A percentile compares a stretch with the other conserved stretches of the same genome.
Conservation (phyloP, 192 early-diverging fungal species). For the Backusella circina region DNA sequence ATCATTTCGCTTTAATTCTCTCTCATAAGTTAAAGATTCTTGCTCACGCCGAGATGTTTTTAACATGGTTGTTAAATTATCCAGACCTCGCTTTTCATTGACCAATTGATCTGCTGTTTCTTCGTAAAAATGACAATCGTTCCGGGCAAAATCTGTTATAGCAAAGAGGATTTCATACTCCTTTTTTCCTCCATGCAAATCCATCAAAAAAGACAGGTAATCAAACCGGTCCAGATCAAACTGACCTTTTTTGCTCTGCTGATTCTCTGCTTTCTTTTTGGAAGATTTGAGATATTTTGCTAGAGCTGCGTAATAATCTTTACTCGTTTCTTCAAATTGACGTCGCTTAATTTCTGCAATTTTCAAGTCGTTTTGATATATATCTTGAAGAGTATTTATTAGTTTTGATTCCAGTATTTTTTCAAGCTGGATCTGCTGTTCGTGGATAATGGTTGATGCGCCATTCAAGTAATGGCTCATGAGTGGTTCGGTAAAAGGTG, state of each 20-base stretch:
- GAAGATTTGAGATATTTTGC: slow-evolving; percentile 48
- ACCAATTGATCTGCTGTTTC: slow-evolving; percentile 32
- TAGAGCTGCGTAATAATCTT: slow-evolving; percentile 35
- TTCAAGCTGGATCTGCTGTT: not conserved
- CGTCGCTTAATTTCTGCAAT: slow-evolving; percentile 50
- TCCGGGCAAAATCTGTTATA: slow-evolving; percentile 46
- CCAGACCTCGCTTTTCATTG: slow-evolving; percentile 36
- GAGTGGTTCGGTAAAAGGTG: slow-evolving; percentile 33
- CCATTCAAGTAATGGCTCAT: slow-evolving; percentile 21
- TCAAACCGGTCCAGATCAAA: slow-evolving; percentile 64
- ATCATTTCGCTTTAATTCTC: slow-evolving; percentile 42
- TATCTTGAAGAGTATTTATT: slow-evolving; percentile 43
- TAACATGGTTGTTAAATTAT: not conserved
- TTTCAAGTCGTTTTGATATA: slow-evolving; percentile 60
- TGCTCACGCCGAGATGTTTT: slow-evolving; percentile 31
- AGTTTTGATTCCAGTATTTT: slow-evolving; percentile 10
- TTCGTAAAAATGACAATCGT: slow-evolving; percentile 44
- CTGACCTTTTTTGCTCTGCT: slow-evolving; percentile 45
- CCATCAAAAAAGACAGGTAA: slow-evolving; percentile 48
- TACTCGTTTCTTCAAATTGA: slow-evolving; percentile 38
- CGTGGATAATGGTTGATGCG: not conserved
- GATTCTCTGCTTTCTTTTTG: slow-evolving; percentile 18
- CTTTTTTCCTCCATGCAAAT: slow-evolving; percentile 56
- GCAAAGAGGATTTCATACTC: slow-evolving; percentile 53
- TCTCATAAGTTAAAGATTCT: slow-evolving; percentile 44